A percentile compares a stretch with the other conserved stretches of the same genome.
Conservation (phyloP, 2,329 filamentous ascomycete species). For the Cladosporium sphaerospermum region DNA sequence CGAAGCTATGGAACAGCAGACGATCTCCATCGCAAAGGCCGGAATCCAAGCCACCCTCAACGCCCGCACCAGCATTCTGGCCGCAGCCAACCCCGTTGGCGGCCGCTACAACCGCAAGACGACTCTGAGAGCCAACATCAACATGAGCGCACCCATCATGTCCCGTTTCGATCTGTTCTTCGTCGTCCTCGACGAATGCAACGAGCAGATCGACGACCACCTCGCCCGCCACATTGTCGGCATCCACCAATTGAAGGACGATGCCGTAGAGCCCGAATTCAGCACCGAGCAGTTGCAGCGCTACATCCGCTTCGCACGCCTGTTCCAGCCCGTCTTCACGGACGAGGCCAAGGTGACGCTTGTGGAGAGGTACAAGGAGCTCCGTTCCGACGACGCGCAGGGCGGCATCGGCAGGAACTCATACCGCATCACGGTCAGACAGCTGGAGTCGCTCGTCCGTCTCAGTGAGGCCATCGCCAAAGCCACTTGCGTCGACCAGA, state of each 20-base stretch:
- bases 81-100: conserved; percentile 90
- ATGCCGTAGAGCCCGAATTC: conserved; percentile 85
- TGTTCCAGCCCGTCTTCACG: conserved; percentile 89
- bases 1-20: conserved; percentile 99
- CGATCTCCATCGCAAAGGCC: conserved; percentile 96
- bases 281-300: conserved; percentile 93
- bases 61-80: conserved; percentile 88
- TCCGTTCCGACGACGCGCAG: conserved; percentile 86
- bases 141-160: conserved; percentile 99
- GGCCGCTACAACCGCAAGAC: conserved; percentile 97
- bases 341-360: conserved; percentile 78
- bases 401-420: conserved; percentile 91
- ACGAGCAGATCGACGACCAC: conserved; percentile 83
- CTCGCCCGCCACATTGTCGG: conserved; percentile 91
- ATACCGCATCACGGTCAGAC: conserved; percentile 94
- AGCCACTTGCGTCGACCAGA: conserved; percentile 89
- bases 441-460: conserved; percentile 92
- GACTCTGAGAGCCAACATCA: conserved; percentile 88
- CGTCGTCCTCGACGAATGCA: conserved; percentile 93
- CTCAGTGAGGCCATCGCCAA: conserved; percentile 97
- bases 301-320: conserved; percentile 92
- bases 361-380: conserved; percentile 91
- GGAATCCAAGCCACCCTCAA: conserved; percentile 97
- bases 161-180: conserved; percentile 99
- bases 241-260: conserved; percentile 87